Conservation (phyloP, 805 yeast genomes). For the Starmerella floris region DNA sequence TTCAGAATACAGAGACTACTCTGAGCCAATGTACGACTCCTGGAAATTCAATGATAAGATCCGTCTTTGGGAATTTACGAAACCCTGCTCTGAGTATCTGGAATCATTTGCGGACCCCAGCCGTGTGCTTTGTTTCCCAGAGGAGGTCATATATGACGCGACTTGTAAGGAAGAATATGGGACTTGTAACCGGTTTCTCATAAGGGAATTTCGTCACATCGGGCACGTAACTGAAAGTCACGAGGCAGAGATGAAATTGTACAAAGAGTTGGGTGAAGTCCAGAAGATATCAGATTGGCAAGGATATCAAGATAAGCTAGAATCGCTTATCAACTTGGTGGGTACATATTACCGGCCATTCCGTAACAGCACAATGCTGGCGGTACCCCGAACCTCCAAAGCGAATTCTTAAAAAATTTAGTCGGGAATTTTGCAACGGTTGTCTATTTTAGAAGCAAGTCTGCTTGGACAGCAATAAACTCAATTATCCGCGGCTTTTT, state of each 20-base stretch:
- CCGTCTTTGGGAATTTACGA: constrained; percentile 16
- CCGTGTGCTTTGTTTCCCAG: constrained; percentile 13
- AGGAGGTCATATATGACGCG: background rate
- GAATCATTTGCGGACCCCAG: background rate
- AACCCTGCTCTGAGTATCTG: constrained; percentile 8
- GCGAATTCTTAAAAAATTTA: no score
- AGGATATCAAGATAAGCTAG: background rate
- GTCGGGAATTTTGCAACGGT: no score
- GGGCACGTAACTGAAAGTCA: constrained; percentile 5
- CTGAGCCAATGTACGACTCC: constrained; percentile 19
- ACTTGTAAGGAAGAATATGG: constrained; percentile 4
- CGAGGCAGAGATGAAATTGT: background rate
- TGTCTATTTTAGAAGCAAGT: no score
- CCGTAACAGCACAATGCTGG: background rate
- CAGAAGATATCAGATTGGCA: background rate
- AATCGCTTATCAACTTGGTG: background rate
- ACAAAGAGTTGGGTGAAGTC: background rate
- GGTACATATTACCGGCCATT: constrained; percentile 3
- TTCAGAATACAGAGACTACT: constrained; percentile 29
- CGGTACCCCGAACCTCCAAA: background rate
- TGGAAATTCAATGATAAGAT: constrained; percentile 14
- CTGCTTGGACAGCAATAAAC: no score
- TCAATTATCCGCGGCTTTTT: no score
- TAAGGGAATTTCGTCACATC: constrained; percentile 5
- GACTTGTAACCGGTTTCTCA: constrained; percentile 11